phyloP scores from a whole-genome alignment of 225 moss, liverwort and hornwort species.

The Anthoceros angustus region DNA sequence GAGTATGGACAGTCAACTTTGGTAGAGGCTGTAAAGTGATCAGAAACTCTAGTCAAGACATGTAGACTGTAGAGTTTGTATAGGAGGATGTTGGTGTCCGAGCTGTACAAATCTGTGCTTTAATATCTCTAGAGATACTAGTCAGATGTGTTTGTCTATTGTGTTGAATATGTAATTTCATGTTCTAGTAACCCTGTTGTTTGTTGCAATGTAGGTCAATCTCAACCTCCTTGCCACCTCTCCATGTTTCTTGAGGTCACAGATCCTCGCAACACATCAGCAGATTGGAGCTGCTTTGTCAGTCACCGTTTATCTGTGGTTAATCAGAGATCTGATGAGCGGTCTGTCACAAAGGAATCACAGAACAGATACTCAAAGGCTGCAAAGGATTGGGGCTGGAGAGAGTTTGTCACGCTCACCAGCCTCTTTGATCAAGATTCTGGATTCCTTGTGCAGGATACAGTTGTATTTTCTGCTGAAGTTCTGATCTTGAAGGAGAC shows the following conservation, averaged over 20 bases:
- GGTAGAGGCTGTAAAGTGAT: too few relatives aligned
- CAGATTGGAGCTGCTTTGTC: constrained; percentile 99
- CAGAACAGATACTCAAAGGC: constrained; percentile 99
- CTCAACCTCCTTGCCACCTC: constrained; percentile 94
- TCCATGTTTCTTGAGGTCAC: constrained; percentile 99
- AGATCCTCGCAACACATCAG: constrained; percentile 89
- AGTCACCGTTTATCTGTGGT: constrained; percentile 97
- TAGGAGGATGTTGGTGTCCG: too few relatives aligned
- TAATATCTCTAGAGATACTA: too few relatives aligned
- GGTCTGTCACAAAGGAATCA: constrained; percentile 96
- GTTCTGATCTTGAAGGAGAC: constrained; percentile 96
- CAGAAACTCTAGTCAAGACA: too few relatives aligned
- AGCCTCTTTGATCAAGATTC: constrained; percentile 99
- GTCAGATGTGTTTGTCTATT: too few relatives aligned
- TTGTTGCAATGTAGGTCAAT: constrained; percentile 55
- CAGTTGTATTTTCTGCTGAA: constrained; percentile 93
- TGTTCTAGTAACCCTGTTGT: constrained; percentile 7
- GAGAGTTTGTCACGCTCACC: constrained; percentile 91
- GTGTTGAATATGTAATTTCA: not conserved
- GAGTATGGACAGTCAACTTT: too few relatives aligned
- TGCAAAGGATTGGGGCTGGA: constrained; percentile 99
- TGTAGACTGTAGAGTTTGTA: too few relatives aligned
- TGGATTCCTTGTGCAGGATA: constrained; percentile 93
- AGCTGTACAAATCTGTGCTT: too few relatives aligned
- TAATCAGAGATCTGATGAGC: constrained; percentile 91